phyloP scores from a whole-genome alignment of 257 asterid species.

The Lavandula angustifolia region DNA sequence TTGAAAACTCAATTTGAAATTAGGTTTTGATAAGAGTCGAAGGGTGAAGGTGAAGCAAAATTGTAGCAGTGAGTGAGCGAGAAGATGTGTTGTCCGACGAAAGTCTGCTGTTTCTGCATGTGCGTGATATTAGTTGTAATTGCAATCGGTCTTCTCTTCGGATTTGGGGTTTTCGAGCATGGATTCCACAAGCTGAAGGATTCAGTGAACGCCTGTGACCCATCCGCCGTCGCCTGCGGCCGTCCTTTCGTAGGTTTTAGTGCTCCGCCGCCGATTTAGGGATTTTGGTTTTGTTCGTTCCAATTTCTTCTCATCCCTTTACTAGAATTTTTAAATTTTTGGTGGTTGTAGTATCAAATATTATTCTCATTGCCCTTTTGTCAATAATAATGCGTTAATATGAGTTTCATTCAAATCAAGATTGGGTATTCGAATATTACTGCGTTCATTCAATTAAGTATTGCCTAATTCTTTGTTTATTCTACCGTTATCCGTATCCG shows the following conservation, averaged over 20 bases:
- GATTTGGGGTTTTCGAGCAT: constrained; percentile 72
- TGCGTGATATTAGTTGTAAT: constrained; percentile 50
- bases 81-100: constrained; percentile 63
- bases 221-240: constrained; percentile 19
- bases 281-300: not conserved
- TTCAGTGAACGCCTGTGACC: constrained; percentile 37
- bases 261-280: constrained; percentile 57
- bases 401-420: constrained; percentile 5
- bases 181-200: constrained; percentile 63
- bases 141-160: constrained; percentile 60
- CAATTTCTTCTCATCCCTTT: not conserved
- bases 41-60: constrained; percentile 25
- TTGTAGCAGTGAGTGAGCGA: not conserved
- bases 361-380: not conserved
- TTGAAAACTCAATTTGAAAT: constrained; percentile 1
- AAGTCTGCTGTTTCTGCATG: constrained; percentile 54
- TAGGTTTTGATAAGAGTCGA: not conserved
- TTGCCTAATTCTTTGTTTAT: not conserved
- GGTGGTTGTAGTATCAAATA: not conserved
- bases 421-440: not conserved
- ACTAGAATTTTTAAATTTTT: no score
- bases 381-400: not conserved
- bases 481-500: not conserved
- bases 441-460: constrained; percentile 10
- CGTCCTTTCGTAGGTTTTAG: constrained; percentile 51